These are phyloP conservation scores for Alloteropsis angusta DNA, from an alignment of 202 grass and related monocot species.

Conservation along the genomic window DNA sequence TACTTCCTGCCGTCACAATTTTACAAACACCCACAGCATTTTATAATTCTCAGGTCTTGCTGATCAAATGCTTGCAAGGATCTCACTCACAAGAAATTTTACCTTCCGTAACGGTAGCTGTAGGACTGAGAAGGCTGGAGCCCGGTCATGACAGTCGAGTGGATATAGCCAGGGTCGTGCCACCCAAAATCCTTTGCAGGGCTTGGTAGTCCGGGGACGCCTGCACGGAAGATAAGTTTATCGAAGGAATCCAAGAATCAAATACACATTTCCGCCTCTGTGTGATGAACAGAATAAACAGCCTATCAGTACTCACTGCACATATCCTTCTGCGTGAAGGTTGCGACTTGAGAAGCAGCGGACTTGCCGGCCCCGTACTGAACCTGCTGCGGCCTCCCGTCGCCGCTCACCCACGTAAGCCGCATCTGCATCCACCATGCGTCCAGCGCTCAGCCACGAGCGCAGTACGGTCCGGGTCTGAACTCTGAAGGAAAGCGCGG, in stretches of 20 bases:
- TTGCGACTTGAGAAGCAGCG: slow-evolving; percentile 36
- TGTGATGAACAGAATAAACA: neutral
- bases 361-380: slow-evolving; percentile 37
- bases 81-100: neutral
- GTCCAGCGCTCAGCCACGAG: neutral
- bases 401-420: slow-evolving; percentile 86
- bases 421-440: slow-evolving; percentile 40
- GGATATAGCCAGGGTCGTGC: slow-evolving; percentile 83
- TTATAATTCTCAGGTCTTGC: neutral
- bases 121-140: slow-evolving; percentile 63
- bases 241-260: neutral
- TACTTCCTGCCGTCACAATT: neutral
- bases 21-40: neutral
- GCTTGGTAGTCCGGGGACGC: slow-evolving; percentile 21
- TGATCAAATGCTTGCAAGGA: neutral
- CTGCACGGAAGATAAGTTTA: neutral
- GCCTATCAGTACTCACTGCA: slow-evolving; percentile 41
- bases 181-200: slow-evolving; percentile 82
- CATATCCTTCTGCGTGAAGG: slow-evolving; percentile 71
- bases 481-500: neutral
- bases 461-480: neutral
- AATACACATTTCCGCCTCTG: neutral
- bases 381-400: slow-evolving; percentile 54
- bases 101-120: slow-evolving; percentile 75
- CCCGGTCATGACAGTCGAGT: slow-evolving; percentile 56